Percentiles rank a stretch among this genome's conserved stretches.
Conservation (phyloP, 164 flowering plant species). For the Tetrastigma voinierianum region DNA sequence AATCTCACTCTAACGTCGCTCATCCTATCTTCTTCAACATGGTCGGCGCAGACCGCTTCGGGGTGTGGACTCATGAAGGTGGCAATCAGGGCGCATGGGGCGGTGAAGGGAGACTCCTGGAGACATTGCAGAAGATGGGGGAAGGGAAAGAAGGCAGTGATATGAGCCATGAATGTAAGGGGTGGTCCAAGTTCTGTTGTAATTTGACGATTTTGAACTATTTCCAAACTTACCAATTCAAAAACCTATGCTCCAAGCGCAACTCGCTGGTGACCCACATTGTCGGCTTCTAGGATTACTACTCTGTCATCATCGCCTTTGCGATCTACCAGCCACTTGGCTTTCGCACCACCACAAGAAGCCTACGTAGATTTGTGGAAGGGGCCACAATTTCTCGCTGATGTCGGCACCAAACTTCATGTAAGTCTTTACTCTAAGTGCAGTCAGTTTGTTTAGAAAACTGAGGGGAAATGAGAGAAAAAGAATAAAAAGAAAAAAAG, state of each 20-base stretch:
- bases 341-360: conserved; percentile 84
- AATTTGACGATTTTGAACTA: conserved; percentile 77
- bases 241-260: conserved; percentile 79
- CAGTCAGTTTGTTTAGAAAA: too few relatives aligned
- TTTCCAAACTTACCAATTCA: conserved; percentile 77
- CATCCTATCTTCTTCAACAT: too few relatives aligned
- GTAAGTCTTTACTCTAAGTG: conserved; percentile 50
- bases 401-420: conserved; percentile 85
- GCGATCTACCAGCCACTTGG: conserved; percentile 67
- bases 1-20: too few relatives aligned
- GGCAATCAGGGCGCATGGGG: too few relatives aligned
- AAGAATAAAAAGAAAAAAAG: too few relatives aligned
- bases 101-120: background rate
- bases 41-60: too few relatives aligned
- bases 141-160: conserved; percentile 51
- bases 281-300: conserved; percentile 84
- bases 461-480: too few relatives aligned
- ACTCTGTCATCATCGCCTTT: conserved; percentile 69
- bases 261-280: conserved; percentile 83
- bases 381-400: conserved; percentile 88
- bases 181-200: conserved; percentile 58
- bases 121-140: conserved; percentile 32
- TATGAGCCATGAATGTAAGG: conserved; percentile 76
- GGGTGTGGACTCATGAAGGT: too few relatives aligned
- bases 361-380: conserved; percentile 58